These are phyloP conservation scores for Rhododendron kiyosumense DNA, from an alignment of 148 eudicot species.

Conservation along the genomic window DNA sequence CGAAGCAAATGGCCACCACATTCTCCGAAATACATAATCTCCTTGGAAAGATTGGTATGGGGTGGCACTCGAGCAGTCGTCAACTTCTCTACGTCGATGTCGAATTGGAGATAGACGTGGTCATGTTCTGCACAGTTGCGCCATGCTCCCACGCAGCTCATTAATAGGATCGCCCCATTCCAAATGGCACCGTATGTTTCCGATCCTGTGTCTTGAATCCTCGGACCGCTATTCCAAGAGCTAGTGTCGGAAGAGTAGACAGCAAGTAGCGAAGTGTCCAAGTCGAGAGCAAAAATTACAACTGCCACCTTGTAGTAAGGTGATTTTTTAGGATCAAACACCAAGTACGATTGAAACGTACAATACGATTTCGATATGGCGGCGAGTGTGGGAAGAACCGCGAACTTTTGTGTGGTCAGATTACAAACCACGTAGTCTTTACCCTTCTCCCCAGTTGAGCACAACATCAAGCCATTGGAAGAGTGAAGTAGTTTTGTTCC, in stretches of 20 bases:
- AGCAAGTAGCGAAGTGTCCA: not conserved
- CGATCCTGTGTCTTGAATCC: too few species aligned
- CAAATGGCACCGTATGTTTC: too few species aligned
- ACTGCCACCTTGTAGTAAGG: not conserved
- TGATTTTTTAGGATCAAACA: not conserved
- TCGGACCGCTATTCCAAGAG: not conserved
- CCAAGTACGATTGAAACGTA: not conserved
- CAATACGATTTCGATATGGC: not conserved
- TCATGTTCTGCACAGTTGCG: too few species aligned
- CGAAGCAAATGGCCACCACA: not conserved
- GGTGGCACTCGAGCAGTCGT: not conserved
- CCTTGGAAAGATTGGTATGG: not conserved
- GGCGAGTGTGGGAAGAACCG: not conserved
- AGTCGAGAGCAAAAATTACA: not conserved
- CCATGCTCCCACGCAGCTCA: too few species aligned
- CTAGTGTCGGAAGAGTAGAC: not conserved
- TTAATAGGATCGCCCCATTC: too few species aligned
- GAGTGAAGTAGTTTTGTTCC: not conserved
- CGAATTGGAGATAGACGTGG: too few species aligned
- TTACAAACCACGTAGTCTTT: not conserved
- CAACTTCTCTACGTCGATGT: too few species aligned
- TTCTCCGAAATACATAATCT: not conserved
- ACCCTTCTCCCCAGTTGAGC: not conserved
- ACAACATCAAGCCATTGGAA: not conserved
- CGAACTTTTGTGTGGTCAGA: not conserved